A percentile compares a stretch with the other conserved stretches of the same genome.
Evolutionary conservation across 192 early-diverging fungal species (phyloP).

Genomic region (Geranomyces variabilis): DNA sequence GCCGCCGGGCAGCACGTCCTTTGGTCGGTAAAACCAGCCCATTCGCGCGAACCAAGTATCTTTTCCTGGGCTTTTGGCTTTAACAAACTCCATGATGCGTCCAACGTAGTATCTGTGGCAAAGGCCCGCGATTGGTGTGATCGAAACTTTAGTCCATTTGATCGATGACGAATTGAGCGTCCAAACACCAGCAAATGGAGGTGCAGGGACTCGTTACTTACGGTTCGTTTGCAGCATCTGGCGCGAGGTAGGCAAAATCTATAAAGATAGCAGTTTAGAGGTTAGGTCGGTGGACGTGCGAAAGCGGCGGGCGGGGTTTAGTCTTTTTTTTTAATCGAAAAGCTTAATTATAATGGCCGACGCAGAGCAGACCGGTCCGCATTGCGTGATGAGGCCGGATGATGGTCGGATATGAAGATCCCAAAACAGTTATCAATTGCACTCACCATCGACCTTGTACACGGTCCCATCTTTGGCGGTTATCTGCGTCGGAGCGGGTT

Average conservation of each 20-base stretch:
- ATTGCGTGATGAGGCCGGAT: background rate
- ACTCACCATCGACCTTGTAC: slow-evolving; percentile 28
- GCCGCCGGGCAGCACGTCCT: slow-evolving; percentile 66
- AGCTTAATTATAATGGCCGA: background rate
- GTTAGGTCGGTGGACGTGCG: background rate
- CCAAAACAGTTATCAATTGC: background rate
- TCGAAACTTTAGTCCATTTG: background rate
- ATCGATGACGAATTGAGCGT: slow-evolving; percentile 13
- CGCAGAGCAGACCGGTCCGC: background rate
- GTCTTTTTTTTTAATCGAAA: background rate
- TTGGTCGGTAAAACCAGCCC: slow-evolving; percentile 66
- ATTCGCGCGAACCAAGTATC: slow-evolving; percentile 45
- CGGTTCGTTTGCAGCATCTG: slow-evolving; percentile 72
- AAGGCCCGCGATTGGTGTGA: background rate
- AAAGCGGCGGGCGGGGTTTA: too few species aligned
- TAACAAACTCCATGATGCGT: slow-evolving; percentile 75
- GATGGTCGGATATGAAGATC: background rate
- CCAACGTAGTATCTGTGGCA: slow-evolving; percentile 62
- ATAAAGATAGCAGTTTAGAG: background rate
- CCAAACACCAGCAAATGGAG: background rate
- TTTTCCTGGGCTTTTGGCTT: slow-evolving; percentile 31
- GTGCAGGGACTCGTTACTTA: slow-evolving; percentile 43
- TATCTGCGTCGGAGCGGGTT: slow-evolving; percentile 15
- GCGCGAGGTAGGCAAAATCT: slow-evolving; percentile 80
- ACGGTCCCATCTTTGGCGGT: slow-evolving; percentile 25